These are phyloP conservation scores for Ganoderma lucidum DNA, from an alignment of 1,284 basidiomycete genomes.

Conservation along the genomic window DNA sequence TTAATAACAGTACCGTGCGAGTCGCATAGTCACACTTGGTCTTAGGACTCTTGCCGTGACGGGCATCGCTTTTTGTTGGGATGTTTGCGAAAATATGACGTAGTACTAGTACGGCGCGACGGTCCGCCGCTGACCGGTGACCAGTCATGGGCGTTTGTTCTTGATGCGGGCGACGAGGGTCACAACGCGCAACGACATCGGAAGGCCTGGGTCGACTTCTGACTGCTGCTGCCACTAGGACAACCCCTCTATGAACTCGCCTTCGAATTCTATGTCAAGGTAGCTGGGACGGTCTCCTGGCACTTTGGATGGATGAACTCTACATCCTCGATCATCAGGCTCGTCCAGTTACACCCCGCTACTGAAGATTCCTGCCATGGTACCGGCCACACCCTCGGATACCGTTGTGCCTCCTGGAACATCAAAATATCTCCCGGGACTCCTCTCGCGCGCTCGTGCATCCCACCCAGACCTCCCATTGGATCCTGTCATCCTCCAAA, in stretches of 20 bases:
- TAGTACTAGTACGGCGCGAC: neutral
- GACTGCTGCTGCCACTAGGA: neutral
- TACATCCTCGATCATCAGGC: neutral
- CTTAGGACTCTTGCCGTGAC: neutral
- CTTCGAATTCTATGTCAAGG: neutral
- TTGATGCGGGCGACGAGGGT: too few species aligned
- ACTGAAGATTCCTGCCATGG: neutral
- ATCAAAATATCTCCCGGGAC: constrained; percentile 58
- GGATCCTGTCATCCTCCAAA: constrained; percentile 70
- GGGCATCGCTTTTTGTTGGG: neutral
- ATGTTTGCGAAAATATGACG: constrained; percentile 5
- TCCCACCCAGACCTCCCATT: constrained; percentile 56
- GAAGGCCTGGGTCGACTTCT: neutral
- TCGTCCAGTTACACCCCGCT: neutral
- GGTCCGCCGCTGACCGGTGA: neutral
- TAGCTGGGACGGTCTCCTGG: neutral
- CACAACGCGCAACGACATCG: too few species aligned
- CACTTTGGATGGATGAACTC: neutral
- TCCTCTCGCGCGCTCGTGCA: constrained; percentile 55
- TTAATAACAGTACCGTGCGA: neutral
- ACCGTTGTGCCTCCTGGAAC: constrained; percentile 48
- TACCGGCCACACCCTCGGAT: neutral
- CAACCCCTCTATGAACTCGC: neutral
- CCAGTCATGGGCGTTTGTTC: neutral
- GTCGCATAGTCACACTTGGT: neutral